Evolutionary conservation across 2,329 filamentous ascomycete genomes (phyloP), one percentile per base, ranked within the genome.

Genomic region (Lasiodiplodia citricola): DNA sequence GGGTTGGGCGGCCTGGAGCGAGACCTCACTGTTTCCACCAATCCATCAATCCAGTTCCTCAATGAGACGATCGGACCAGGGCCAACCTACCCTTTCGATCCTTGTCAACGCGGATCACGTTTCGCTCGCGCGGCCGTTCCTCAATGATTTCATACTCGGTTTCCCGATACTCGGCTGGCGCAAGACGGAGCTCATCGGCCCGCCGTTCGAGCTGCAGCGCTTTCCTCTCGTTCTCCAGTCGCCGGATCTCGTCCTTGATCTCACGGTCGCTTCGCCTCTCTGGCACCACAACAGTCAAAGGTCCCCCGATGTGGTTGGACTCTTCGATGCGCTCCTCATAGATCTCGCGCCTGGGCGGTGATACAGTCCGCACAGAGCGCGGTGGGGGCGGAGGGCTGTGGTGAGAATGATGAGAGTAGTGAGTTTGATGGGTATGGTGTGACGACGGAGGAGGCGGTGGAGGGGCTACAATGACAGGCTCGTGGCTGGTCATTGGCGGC

Each of bases 71-170:
- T 81, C 92, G 87, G 84, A 91, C 92, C 83, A 94, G 90, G 85
- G 90, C 88, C 89, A 96, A 90, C 92, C 91, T 96, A 96, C 94
- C 94, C 94, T 92, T 96, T 86, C 91, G 91, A 83, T 97, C 93
- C 85, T 92, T 93, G 83, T 93, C 92, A 75, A 97, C 89, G 74
- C 91, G 86, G 71, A 92, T 84, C 66, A 90, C 80, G 69, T 89
- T 87, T 63, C 73, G 85, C 75, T 74, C 83, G 64, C 72, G 79
- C 68, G 72, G 89, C 79, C 74, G 84, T 78, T 73, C 90, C 69
- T 89, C 90, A 54, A 92, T 79, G 56, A 92, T 85, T 41, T 92
- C 90, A 66, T 89, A 87, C 35, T 88, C 85, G 68, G 78, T 75
- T 69, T 73, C 83, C 74, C 83, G 81, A 25, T 68, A 68, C 21